Evolutionary conservation across 768 basidiomycete species (phyloP), one percentile per base, ranked within the genome.

Genomic region (Multifurca ochricompacta): DNA sequence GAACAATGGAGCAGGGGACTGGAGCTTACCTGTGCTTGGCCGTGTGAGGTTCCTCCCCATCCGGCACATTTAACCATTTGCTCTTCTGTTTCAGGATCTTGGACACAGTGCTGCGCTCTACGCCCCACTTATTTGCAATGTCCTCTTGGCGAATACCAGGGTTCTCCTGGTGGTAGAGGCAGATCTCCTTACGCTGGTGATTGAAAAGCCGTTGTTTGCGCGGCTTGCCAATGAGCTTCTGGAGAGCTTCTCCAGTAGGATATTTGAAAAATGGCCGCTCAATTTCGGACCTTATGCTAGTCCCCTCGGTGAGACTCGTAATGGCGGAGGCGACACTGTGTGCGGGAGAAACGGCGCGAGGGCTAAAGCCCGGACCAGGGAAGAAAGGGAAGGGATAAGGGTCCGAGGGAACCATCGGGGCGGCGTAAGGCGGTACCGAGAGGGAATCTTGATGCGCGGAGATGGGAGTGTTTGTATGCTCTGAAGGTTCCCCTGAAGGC

Each of bases 71-170:
- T 65, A 92, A 71, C 91, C 90, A 94, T 59, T 81, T 80, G n/a
- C 76, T 74, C 69, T 87, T 90, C 64, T 85, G 72, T 68, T 92
- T 92, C 60, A 93, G 75, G 59, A 91, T 92, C 71, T 94, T 93
- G 70, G 86, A 88, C 68, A 94, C 85, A n/a, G 91, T 94, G 70
- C 89, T 92, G 48, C 91, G 82, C 65, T 94, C 91, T 56, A 92
- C 85, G 46, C 80, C 79, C 66, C 85, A 93, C 30, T 72, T 70
- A 10, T 73, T 72, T 4, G 85, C 91, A 62, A 94, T 90, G 65
- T 91, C 87, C 64, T 92, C 89, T 67, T 94, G 91, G 54, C 86
- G 79, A 18, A 79, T 74, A 48, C 78, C 78, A 0, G 85, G 86
- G 63, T 88, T 72, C 3, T 80, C 70, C 48, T 74, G 69, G 56